Evolutionary conservation across 306 rosid species (phyloP).

Genomic region (Arachis hypogaea): DNA sequence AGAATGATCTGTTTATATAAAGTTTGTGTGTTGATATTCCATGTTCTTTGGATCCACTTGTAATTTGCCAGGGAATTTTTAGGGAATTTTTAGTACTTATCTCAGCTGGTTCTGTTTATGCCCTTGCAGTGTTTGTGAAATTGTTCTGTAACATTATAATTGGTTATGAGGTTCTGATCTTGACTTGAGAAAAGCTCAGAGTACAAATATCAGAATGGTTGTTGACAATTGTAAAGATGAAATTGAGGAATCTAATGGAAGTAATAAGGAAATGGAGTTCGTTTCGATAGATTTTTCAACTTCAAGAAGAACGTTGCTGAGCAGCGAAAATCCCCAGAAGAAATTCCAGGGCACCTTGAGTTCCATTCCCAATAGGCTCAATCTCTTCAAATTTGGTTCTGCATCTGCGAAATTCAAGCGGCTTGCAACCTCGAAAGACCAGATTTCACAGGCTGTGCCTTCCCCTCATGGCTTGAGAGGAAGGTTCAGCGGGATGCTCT

Average conservation of each 20-base stretch:
- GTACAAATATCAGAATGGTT: slow-evolving; percentile 51
- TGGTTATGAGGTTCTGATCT: slow-evolving; percentile 40
- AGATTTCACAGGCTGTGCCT: slow-evolving; percentile 62
- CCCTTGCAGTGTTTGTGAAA: slow-evolving; percentile 33
- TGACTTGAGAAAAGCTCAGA: slow-evolving; percentile 32
- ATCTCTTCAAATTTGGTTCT: slow-evolving; percentile 69
- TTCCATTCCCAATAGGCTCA: slow-evolving; percentile 49
- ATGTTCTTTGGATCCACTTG: slow-evolving; percentile 6
- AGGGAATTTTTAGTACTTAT: slow-evolving; percentile 29
- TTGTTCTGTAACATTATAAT: background rate
- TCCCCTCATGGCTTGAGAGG: slow-evolving; percentile 52
- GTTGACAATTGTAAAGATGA: slow-evolving; percentile 63
- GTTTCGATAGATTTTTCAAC: slow-evolving; percentile 52
- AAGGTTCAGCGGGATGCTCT: slow-evolving; percentile 62
- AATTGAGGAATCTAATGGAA: slow-evolving; percentile 55
- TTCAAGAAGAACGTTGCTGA: slow-evolving; percentile 52
- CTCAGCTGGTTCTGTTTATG: background rate
- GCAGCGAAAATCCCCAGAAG: slow-evolving; percentile 49
- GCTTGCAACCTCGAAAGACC: slow-evolving; percentile 59
- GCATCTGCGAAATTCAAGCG: slow-evolving; percentile 75
- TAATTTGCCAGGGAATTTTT: slow-evolving; percentile 30
- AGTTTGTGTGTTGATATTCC: background rate
- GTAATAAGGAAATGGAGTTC: slow-evolving; percentile 41
- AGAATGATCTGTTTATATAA: slow-evolving; percentile 4
- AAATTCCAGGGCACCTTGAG: slow-evolving; percentile 42